These are phyloP conservation scores for Heterobasidion irregulare DNA, from an alignment of 1,284 basidiomycete genomes.

Conservation along the genomic window DNA sequence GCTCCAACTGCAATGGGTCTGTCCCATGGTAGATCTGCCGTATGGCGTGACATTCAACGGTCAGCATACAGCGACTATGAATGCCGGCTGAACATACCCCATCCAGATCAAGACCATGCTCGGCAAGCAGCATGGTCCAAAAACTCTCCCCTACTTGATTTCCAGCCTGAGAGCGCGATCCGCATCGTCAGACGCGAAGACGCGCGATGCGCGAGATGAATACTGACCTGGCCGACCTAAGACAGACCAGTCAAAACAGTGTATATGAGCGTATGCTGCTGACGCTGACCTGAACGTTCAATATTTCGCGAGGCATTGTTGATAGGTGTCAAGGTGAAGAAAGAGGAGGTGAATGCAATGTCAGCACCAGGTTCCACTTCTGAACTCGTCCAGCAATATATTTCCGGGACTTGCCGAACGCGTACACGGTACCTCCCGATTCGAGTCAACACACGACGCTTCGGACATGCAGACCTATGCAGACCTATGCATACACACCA, in stretches of 20 bases:
- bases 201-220: conserved; percentile 10
- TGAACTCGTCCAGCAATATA: too few relatives aligned
- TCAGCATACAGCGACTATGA: not conserved
- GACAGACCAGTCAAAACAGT: not conserved
- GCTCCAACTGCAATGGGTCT: conserved; percentile 37
- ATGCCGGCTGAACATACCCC: conserved; percentile 42
- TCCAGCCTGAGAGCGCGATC: conserved; percentile 37
- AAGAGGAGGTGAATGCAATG: not conserved
- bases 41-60: not conserved
- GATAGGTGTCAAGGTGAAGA: not conserved
- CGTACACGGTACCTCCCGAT: too few relatives aligned
- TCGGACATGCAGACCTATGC: too few relatives aligned
- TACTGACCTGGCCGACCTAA: conserved; percentile 56
- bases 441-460: too few relatives aligned
- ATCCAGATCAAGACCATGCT: conserved; percentile 66
- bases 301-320: conserved; percentile 44
- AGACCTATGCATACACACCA: too few relatives aligned
- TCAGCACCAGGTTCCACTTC: too few relatives aligned
- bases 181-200: not conserved
- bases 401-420: too few relatives aligned
- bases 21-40: conserved; percentile 38
- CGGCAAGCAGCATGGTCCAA: conserved; percentile 72
- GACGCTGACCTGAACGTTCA: conserved; percentile 49
- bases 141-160: conserved; percentile 76
- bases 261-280: not conserved